Evolutionary conservation across 2,329 filamentous ascomycete genomes (phyloP).

Genomic region (Rhexocercosporidium sp.): DNA sequence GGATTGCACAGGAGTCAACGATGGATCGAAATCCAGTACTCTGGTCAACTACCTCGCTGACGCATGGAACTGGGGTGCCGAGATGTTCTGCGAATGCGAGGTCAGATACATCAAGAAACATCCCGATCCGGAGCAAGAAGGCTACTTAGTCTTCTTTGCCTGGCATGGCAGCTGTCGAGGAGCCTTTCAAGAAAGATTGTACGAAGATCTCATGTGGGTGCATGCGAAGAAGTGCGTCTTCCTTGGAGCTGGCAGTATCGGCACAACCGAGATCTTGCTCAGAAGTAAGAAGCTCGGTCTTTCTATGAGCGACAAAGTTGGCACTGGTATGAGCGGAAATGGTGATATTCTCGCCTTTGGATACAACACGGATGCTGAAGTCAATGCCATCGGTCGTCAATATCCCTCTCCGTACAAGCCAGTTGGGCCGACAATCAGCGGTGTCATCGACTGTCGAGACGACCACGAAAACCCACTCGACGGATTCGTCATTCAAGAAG

Average conservation of each 20-base stretch:
- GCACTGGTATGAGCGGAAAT: constrained; percentile 67
- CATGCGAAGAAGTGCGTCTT: constrained; percentile 69
- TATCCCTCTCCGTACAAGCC: constrained; percentile 57
- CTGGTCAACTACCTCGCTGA: constrained; percentile 71
- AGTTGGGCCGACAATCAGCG: constrained; percentile 66
- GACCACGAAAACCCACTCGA: constrained; percentile 59
- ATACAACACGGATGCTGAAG: constrained; percentile 62
- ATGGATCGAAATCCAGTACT: constrained; percentile 70
- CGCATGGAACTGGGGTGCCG: constrained; percentile 74
- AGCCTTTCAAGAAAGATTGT: constrained; percentile 58
- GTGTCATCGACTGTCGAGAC: constrained; percentile 63
- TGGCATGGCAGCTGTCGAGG: constrained; percentile 66
- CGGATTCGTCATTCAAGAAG: constrained; percentile 69
- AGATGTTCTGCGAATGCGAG: constrained; percentile 73
- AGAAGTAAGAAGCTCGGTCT: constrained; percentile 64
- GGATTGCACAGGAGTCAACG: constrained; percentile 68
- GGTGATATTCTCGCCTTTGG: constrained; percentile 70
- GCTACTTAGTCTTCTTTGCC: constrained; percentile 68
- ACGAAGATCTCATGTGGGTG: constrained; percentile 69
- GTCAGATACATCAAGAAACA: constrained; percentile 65
- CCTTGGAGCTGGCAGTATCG: constrained; percentile 67
- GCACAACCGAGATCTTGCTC: constrained; percentile 69
- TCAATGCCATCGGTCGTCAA: constrained; percentile 60
- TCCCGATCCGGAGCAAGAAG: constrained; percentile 49
- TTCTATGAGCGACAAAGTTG: constrained; percentile 60